phyloP scores from a whole-genome alignment of 2,329 filamentous ascomycete genomes.

The Trichoderma koningii region DNA sequence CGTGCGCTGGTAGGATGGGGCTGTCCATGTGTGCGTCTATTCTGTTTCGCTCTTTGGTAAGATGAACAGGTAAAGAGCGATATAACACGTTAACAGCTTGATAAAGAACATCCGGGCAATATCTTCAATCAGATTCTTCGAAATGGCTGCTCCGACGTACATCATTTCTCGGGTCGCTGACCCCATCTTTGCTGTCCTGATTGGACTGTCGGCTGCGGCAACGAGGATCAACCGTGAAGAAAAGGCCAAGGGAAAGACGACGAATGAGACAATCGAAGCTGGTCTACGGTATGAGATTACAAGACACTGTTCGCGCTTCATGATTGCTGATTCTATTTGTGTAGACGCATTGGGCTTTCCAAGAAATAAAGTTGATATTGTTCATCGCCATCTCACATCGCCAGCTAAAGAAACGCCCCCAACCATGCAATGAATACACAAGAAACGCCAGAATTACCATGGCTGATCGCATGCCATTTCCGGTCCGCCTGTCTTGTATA shows the following conservation, averaged over 20 bases:
- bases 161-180: slow-evolving; percentile 62
- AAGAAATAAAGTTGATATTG: slow-evolving; percentile 25
- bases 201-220: slow-evolving; percentile 57
- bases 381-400: slow-evolving; percentile 17
- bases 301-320: background rate
- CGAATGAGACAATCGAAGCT: slow-evolving; percentile 52
- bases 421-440: slow-evolving; percentile 9
- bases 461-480: background rate
- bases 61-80: slow-evolving; percentile 7
- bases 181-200: slow-evolving; percentile 60
- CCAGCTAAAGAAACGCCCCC: background rate
- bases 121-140: background rate
- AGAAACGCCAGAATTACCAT: slow-evolving; percentile 7
- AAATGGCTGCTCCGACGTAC: slow-evolving; percentile 58
- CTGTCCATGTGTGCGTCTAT: background rate
- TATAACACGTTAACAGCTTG: background rate
- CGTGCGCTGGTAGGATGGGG: slow-evolving; percentile 8
- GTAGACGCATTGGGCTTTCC: slow-evolving; percentile 40
- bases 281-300: slow-evolving; percentile 44
- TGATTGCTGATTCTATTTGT: slow-evolving; percentile 9
- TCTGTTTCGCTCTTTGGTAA: background rate
- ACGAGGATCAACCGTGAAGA: slow-evolving; percentile 63
- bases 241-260: slow-evolving; percentile 58
- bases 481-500: background rate
- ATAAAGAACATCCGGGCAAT: background rate